phyloP scores from a whole-genome alignment of 345 rosid genomes.

The Arabidopsis arenosa region DNA sequence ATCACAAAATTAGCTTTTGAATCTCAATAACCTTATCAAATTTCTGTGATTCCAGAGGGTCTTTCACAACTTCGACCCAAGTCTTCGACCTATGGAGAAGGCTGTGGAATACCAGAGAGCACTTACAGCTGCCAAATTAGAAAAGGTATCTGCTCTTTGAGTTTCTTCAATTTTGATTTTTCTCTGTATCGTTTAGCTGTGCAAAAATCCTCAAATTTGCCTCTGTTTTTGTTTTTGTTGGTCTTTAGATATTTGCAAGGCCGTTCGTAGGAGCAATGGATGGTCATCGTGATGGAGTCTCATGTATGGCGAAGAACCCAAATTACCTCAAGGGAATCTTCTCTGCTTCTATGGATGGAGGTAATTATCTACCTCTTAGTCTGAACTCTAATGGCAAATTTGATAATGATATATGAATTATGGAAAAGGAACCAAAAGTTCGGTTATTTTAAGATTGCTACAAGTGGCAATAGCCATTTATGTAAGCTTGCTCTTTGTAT shows the following conservation, averaged over 20 bases:
- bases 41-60: conserved; percentile 60
- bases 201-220: background rate
- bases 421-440: background rate
- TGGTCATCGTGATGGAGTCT: conserved; percentile 80
- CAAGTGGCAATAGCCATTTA: background rate
- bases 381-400: background rate
- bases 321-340: conserved; percentile 82
- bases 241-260: conserved; percentile 79
- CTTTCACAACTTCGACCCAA: conserved; percentile 85
- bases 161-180: background rate
- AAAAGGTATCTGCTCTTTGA: conserved; percentile 57
- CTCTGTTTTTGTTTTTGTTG: background rate
- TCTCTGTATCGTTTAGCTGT: background rate
- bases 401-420: background rate
- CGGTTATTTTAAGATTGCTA: background rate
- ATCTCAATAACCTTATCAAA: background rate
- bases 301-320: conserved; percentile 96
- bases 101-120: conserved; percentile 90
- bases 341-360: conserved; percentile 99
- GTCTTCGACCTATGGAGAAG: conserved; percentile 80
- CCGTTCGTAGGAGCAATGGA: conserved; percentile 98
- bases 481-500: background rate
- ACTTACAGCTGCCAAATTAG: conserved; percentile 89
- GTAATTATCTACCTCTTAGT: conserved; percentile 37
- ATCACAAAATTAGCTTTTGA: background rate